Percentiles rank a stretch among this genome's conserved stretches.
Evolutionary conservation across 768 basidiomycete species (phyloP).

Genomic region (Leccinum disarticulatum): DNA sequence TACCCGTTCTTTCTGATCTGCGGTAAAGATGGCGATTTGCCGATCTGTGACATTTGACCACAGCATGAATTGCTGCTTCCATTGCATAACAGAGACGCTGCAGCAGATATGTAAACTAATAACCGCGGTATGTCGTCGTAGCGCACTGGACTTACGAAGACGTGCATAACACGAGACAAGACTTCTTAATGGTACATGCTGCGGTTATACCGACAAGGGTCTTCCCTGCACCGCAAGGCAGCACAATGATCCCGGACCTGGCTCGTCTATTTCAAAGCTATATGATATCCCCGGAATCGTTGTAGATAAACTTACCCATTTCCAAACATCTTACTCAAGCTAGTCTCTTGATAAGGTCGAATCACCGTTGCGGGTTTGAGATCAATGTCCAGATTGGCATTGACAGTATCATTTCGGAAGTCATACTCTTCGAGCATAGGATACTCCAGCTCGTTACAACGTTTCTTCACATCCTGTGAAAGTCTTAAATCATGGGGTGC

Average conservation of each 20-base stretch:
- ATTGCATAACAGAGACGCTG: conserved; percentile 96
- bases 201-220: conserved; percentile 99
- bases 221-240: conserved; percentile 98
- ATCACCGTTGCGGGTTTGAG: conserved; percentile 97
- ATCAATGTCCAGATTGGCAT: conserved; percentile 97
- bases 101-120: conserved; percentile 8
- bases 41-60: conserved; percentile 98
- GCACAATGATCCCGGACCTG: conserved; percentile 95
- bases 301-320: conserved; percentile 67
- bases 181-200: conserved; percentile 99
- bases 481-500: conserved; percentile 6
- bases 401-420: conserved; percentile 95
- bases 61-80: conserved; percentile 97
- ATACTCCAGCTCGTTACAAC: conserved; percentile 95
- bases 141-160: conserved; percentile 71
- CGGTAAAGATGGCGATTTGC: conserved; percentile 96
- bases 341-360: conserved; percentile 97
- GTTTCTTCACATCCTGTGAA: conserved; percentile 86
- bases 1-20: conserved; percentile 97
- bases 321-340: conserved; percentile 98
- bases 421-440: conserved; percentile 99
- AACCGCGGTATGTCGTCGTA: background rate
- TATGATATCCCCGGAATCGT: background rate
- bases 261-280: conserved; percentile 65
- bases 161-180: conserved; percentile 94